These are phyloP conservation scores for Amoeboaphelidium protococcarum DNA, from an alignment of 371 early-diverging fungal genomes.

Conservation along the genomic window DNA sequence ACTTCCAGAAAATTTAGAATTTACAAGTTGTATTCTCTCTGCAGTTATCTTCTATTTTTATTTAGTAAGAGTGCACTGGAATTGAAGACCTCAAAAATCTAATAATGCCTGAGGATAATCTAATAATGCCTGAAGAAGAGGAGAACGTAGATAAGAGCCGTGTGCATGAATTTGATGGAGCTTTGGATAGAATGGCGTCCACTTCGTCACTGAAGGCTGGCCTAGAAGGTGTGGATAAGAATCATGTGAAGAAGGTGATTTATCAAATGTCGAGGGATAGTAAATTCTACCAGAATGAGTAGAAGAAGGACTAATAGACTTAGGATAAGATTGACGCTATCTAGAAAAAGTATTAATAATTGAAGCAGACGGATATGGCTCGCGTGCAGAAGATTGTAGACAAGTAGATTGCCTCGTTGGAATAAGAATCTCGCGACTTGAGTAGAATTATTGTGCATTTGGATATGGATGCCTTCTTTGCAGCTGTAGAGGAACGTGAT, in stretches of 20 bases:
- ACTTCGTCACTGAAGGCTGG: too few species aligned
- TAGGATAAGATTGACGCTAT: background rate
- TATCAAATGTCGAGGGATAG: background rate
- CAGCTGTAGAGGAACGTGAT: slow-evolving; percentile 3
- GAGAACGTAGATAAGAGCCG: too few species aligned
- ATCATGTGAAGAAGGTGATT: background rate
- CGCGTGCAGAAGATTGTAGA: background rate
- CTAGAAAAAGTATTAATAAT: background rate
- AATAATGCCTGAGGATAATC: too few species aligned
- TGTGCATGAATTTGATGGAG: too few species aligned
- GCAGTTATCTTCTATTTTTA: too few species aligned
- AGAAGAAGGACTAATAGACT: background rate
- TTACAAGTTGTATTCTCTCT: too few species aligned
- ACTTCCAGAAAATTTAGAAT: too few species aligned
- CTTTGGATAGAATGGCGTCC: too few species aligned
- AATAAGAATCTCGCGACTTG: background rate
- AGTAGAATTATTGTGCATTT: background rate
- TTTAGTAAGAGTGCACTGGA: too few species aligned
- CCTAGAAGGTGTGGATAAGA: background rate
- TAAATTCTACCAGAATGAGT: slow-evolving; percentile 1
- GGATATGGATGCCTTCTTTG: slow-evolving; percentile 7
- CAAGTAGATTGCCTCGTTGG: background rate
- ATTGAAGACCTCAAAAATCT: too few species aligned
- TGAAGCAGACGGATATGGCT: background rate
- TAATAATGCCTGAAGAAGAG: too few species aligned